These are phyloP conservation scores for Passalora sequoiae DNA, from an alignment of 2,329 filamentous ascomycete species.

Conservation along the genomic window DNA sequence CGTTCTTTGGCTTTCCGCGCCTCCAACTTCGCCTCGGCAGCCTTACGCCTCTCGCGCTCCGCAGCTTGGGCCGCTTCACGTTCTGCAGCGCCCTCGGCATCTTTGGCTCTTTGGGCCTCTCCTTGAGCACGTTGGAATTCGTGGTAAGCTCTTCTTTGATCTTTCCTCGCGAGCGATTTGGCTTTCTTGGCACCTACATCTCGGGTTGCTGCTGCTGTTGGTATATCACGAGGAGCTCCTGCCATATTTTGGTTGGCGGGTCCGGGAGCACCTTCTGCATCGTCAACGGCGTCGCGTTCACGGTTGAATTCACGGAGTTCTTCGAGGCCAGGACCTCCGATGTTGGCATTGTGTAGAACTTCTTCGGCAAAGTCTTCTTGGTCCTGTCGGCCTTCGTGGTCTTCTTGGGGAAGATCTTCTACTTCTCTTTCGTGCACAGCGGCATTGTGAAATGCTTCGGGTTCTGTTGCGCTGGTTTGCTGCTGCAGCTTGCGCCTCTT, in stretches of 20 bases:
- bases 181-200: constrained; percentile 48
- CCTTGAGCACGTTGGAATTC: constrained; percentile 48
- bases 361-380: constrained; percentile 4
- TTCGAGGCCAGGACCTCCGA: constrained; percentile 1
- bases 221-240: constrained; percentile 8
- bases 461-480: background rate
- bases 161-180: constrained; percentile 43
- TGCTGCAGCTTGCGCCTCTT: background rate
- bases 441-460: background rate
- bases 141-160: constrained; percentile 43
- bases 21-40: constrained; percentile 40
- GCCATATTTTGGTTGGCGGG: no score
- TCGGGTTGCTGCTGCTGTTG: constrained; percentile 18
- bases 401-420: no score
- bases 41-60: constrained; percentile 39
- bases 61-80: constrained; percentile 40
- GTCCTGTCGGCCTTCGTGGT: background rate
- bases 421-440: constrained; percentile 4
- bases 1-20: constrained; percentile 39
- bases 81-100: constrained; percentile 42
- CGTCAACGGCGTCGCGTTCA: constrained; percentile 6
- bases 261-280: constrained; percentile 27
- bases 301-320: constrained; percentile 8
- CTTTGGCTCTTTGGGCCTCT: constrained; percentile 41
- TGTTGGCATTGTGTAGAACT: background rate